Conservation (phyloP, 495 filamentous ascomycete genomes). For the Cudoniella acicularis region DNA sequence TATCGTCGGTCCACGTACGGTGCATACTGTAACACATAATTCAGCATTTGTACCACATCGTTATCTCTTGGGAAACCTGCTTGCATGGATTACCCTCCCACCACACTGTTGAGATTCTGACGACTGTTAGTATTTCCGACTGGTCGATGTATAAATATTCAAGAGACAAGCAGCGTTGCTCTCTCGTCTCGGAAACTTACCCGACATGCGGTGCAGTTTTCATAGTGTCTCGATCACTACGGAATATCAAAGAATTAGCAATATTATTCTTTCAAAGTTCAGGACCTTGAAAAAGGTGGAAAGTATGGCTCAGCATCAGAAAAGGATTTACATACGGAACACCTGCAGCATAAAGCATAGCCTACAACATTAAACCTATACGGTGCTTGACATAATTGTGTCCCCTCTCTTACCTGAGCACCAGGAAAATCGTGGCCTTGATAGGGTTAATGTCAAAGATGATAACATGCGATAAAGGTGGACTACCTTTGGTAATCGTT, state of each 20-base stretch:
- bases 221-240: slow-evolving; percentile 71
- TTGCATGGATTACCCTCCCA: slow-evolving; percentile 98
- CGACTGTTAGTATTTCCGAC: slow-evolving; percentile 28
- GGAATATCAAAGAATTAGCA: neutral
- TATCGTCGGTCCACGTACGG: slow-evolving; percentile 29
- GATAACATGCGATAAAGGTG: neutral
- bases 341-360: slow-evolving; percentile 94
- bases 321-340: slow-evolving; percentile 47
- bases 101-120: slow-evolving; percentile 26
- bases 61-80: slow-evolving; percentile 24
- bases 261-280: too few species aligned
- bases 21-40: slow-evolving; percentile 40
- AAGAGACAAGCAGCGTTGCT: neutral
- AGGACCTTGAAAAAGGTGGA: neutral
- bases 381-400: slow-evolving; percentile 14
- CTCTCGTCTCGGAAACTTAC: slow-evolving; percentile 9
- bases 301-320: neutral
- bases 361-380: slow-evolving; percentile 42
- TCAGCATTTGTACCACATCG: slow-evolving; percentile 1
- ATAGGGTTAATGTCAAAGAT: neutral
- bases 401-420: slow-evolving; percentile 65
- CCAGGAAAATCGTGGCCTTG: slow-evolving; percentile 86
- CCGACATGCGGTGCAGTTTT: slow-evolving; percentile 89
- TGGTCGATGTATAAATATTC: neutral
- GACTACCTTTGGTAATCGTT: slow-evolving; percentile 53